Evolutionary conservation across 306 rosid species (phyloP), one percentile per base, ranked within the genome.

Genomic region (Rubus parviflorus): DNA sequence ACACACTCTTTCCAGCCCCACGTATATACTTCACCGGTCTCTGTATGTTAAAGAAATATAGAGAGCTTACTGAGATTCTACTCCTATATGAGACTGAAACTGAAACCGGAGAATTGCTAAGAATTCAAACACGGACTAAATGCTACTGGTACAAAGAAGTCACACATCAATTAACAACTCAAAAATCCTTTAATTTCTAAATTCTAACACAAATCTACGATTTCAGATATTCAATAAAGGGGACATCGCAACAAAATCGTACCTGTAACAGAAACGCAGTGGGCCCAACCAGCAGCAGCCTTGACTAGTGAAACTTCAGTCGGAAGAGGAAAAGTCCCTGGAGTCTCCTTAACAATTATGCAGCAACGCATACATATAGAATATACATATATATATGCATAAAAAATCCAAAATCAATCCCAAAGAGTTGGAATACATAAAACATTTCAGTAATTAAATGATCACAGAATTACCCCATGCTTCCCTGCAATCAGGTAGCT

Each of bases 1-100:
- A 91, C 84, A 30, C 97, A 94, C 87, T 94, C 98, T 78, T 85
- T 94, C 98, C 98, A 94, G 41, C 98, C 98, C 98, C 98, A 94
- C 6, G 94, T 86, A 74, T 86, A 92, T 11, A 87, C 87, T 63
- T 89, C 96, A 78, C 96, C 98, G 43, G 73, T 74, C 43, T 83
- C 97, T 91, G 84, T 61, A 83, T 10, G 72, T n/a, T 11, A 16
- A 81, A 41, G 81, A 40, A 81, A 25, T 15, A 81, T 43, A 13
- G 23, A 40, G 5, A 60, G 6, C 23, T 68, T 54, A 16, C 16
- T 52, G 46, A 51, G 1, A 42, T 56, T 47, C 45, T 40, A 14
- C 48, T 54, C 64, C 42, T 1, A 13, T 1, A 13, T 62, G 22
- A 17, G 5, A 49, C n/a, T 1, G 47, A 60, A 67, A 67, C 72